Evolutionary conservation across 257 asterid genomes (phyloP).

Genomic region (Petunia secreta): DNA sequence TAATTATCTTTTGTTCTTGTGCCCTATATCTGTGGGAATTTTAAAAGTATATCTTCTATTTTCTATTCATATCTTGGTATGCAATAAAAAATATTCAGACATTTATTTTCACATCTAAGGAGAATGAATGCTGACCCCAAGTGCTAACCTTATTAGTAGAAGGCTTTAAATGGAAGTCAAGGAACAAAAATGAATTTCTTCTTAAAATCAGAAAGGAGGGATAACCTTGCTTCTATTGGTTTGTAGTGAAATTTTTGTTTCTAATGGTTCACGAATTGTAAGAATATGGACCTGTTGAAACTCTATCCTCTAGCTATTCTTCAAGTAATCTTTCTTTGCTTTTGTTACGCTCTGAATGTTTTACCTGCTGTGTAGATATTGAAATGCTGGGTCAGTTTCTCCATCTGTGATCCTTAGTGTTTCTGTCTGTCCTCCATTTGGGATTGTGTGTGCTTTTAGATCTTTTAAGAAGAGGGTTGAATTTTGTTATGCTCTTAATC

Average conservation of each 20-base stretch:
- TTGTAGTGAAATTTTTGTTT: background rate
- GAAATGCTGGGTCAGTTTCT: background rate
- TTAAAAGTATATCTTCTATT: background rate
- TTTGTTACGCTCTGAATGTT: background rate
- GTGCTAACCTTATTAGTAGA: background rate
- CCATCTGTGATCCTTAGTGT: background rate
- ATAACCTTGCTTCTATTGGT: background rate
- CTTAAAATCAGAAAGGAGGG: background rate
- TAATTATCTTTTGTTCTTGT: constrained; percentile 5
- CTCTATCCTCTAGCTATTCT: background rate
- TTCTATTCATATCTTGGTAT: too few relatives aligned
- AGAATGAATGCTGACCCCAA: background rate
- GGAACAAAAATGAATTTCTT: background rate
- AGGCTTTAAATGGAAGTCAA: background rate
- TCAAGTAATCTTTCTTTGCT: background rate
- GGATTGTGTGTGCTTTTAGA: too few relatives aligned
- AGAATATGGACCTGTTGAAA: background rate
- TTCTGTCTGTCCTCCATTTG: too few relatives aligned
- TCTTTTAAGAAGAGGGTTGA: too few relatives aligned
- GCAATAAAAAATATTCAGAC: too few relatives aligned
- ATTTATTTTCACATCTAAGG: background rate
- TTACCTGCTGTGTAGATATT: background rate
- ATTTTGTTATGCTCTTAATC: too few relatives aligned
- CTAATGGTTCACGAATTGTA: constrained; percentile 5
- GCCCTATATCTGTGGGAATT: background rate